phyloP scores from a whole-genome alignment of 805 yeast genomes.

The Maudiozyma turicensis region DNA sequence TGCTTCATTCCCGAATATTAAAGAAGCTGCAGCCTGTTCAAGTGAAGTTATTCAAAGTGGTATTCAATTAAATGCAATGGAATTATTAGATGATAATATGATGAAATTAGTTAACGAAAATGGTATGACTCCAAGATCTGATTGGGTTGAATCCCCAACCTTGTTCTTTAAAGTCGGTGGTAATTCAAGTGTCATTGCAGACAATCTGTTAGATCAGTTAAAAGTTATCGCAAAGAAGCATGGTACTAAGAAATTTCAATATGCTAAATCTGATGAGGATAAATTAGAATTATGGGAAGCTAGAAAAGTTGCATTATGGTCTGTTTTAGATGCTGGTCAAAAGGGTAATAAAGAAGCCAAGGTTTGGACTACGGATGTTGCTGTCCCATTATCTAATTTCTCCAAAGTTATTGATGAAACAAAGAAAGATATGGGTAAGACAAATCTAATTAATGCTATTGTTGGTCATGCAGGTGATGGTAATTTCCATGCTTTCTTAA shows the following conservation, averaged over 20 bases:
- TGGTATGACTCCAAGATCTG: slow-evolving; percentile 39
- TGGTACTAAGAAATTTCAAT: slow-evolving; percentile 47
- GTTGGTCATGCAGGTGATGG: slow-evolving; percentile 85
- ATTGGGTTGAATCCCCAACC: slow-evolving; percentile 53
- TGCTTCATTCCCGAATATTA: slow-evolving; percentile 55
- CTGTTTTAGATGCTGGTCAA: slow-evolving; percentile 57
- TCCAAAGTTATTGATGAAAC: slow-evolving; percentile 56
- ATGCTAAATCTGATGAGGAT: slow-evolving; percentile 55
- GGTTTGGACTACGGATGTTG: slow-evolving; percentile 72
- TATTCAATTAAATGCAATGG: slow-evolving; percentile 63
- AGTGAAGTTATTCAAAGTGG: slow-evolving; percentile 53
- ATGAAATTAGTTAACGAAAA: slow-evolving; percentile 55
- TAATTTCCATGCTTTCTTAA: slow-evolving; percentile 60
- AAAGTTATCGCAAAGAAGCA: slow-evolving; percentile 42
- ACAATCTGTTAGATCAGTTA: slow-evolving; percentile 40
- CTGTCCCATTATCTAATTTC: slow-evolving; percentile 65
- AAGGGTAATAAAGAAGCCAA: slow-evolving; percentile 38
- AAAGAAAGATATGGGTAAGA: slow-evolving; percentile 44
- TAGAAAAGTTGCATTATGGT: slow-evolving; percentile 60
- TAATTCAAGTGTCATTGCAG: slow-evolving; percentile 30
- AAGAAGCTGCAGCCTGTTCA: slow-evolving; percentile 64
- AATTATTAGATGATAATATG: slow-evolving; percentile 61
- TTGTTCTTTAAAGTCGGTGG: slow-evolving; percentile 59
- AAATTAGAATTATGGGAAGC: slow-evolving; percentile 67
- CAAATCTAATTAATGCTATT: slow-evolving; percentile 46